Conservation (phyloP, 1,139 yeast genomes). For the Yamadazyma jaroonii region DNA sequence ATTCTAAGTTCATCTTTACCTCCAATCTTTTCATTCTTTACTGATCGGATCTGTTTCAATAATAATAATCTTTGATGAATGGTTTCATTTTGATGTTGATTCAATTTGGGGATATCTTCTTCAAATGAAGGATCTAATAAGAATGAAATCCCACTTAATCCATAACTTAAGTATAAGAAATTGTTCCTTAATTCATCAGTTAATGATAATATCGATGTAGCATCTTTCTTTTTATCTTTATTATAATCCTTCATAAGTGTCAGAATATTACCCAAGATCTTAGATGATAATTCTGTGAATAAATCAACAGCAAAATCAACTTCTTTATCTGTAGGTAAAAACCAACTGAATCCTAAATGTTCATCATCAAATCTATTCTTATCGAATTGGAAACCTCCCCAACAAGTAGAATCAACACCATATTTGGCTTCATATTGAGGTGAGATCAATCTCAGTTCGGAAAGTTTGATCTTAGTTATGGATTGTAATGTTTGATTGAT, state of each 20-base stretch:
- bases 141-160: constrained; percentile 71
- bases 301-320: constrained; percentile 60
- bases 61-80: constrained; percentile 33
- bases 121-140: constrained; percentile 69
- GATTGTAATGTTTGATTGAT: constrained; percentile 68
- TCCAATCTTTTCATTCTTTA: constrained; percentile 21
- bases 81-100: constrained; percentile 30
- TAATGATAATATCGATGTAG: constrained; percentile 19
- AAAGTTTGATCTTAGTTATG: constrained; percentile 56
- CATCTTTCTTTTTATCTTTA: constrained; percentile 17
- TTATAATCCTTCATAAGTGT: constrained; percentile 29
- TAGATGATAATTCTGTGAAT: constrained; percentile 50
- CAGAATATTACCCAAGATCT: constrained; percentile 43
- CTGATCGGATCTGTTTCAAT: constrained; percentile 31
- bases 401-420: constrained; percentile 50
- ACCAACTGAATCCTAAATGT: constrained; percentile 68
- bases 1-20: constrained; percentile 24
- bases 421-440: constrained; percentile 27
- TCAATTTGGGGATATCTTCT: constrained; percentile 42
- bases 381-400: constrained; percentile 72
- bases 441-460: constrained; percentile 54
- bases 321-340: constrained; percentile 57
- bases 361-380: constrained; percentile 37
- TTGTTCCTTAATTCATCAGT: constrained; percentile 55
- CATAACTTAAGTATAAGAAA: constrained; percentile 56